Base-by-base conservation (phyloP, 1,284 basidiomycete genomes). In the Ganoderma sinense region DNA sequence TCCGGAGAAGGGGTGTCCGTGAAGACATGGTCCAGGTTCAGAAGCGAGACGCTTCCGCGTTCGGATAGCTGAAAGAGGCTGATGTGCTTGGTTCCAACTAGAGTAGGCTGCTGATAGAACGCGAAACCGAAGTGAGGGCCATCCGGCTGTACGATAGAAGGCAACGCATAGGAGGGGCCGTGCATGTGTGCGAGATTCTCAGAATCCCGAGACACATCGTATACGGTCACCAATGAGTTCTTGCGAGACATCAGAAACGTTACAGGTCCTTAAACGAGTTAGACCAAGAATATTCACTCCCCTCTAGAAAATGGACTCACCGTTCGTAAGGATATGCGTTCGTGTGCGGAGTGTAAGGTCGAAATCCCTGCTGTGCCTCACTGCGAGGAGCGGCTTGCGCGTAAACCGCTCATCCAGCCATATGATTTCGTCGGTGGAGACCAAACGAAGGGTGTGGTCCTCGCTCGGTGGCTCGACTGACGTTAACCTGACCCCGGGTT, bases 401-500 rank as follows among this genome's bases (percentile, higher is more conserved):
- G 85, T 78, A 75, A 84, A 86, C 40, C 92, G 86, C 51, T 84
- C 80, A 74, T 94, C 93, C 39, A 94, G 76, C 91, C 91, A 94
- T 18, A 91, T 69, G 26, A 94, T 75, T 60, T 90, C 84, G 2
- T 80, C 82, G 0, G 91, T 94, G 0, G 91, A 88, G 45, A 83
- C 85, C 5, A 92, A 73, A 13, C 86, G 85, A 33, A 88, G 75
- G 29, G 88, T 78, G 55, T 85, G 77, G 70, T 89, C 84, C 10
- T 78, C 73, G 6, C 69, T 69, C 23, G 80, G 78, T 67, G 83
- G 78, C 71, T 89, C 87, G 41, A 90, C 79, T 45, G 84, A 87
- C 0, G 89, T 90, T 26, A 92, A 76, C 3, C 84, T 69, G 66
- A 86, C 82, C 53, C 78, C 77, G 6, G 77, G 70, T 41, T 71